These are phyloP conservation scores for Biscogniauxia sp. DNA, from an alignment of 2,329 filamentous ascomycete genomes.

Conservation along the genomic window DNA sequence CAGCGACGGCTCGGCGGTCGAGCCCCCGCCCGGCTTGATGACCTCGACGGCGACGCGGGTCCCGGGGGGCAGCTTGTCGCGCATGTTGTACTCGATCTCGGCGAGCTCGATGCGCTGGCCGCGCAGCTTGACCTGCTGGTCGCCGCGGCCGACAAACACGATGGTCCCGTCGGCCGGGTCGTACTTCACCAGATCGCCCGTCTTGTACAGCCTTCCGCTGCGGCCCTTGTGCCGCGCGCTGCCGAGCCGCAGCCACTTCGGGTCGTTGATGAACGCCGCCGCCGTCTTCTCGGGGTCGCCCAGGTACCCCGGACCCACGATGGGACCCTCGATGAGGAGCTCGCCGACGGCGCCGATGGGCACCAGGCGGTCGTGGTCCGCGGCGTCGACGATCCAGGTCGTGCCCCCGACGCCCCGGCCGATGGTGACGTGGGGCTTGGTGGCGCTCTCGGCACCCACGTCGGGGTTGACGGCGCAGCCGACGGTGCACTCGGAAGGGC, in stretches of 20 bases:
- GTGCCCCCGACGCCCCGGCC: conserved; percentile 47
- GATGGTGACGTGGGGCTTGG: conserved; percentile 40
- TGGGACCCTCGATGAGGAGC: conserved; percentile 55
- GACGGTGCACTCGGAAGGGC: conserved; percentile 54
- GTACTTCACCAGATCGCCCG: conserved; percentile 58
- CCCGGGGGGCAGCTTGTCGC: conserved; percentile 40
- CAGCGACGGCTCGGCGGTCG: conserved; percentile 41
- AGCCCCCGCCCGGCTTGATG: conserved; percentile 40
- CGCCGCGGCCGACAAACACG: conserved; percentile 60
- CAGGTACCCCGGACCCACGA: conserved; percentile 62
- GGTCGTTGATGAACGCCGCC: conserved; percentile 55
- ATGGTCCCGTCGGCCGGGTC: conserved; percentile 48
- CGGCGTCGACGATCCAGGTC: conserved; percentile 51
- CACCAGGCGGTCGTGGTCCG: conserved; percentile 44
- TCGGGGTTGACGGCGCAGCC: conserved; percentile 48
- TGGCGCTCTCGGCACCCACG: conserved; percentile 34
- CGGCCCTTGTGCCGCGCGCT: conserved; percentile 35
- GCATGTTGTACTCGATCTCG: conserved; percentile 51
- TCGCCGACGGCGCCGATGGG: conserved; percentile 51
- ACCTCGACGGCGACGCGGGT: conserved; percentile 47
- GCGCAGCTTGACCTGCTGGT: conserved; percentile 65
- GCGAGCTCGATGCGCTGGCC: conserved; percentile 64
- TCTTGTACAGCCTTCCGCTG: conserved; percentile 52
- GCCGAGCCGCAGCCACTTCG: conserved; percentile 48
- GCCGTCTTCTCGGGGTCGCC: conserved; percentile 57